Base-by-base conservation (phyloP, 106 monocot species). In the Phalaenopsis aphrodite region DNA sequence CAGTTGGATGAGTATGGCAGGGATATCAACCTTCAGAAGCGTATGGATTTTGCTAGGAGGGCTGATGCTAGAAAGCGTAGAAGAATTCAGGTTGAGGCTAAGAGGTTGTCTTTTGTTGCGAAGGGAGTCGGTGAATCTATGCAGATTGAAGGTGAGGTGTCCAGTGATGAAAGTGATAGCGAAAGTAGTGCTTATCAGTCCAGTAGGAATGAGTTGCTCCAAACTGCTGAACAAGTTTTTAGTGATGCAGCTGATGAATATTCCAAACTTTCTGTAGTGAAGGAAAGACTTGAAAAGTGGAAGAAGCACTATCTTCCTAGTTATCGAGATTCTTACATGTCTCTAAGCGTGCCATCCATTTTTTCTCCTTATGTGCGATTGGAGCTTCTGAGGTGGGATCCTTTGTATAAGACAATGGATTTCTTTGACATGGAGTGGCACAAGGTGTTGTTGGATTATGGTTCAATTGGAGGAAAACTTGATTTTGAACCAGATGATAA, bases 381-480 rank as follows among this genome's bases (percentile, higher is more conserved):
- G 77, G 98, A 99, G 78, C 94, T 99, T 84, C 80, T 99, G 78
- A 89, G 89, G 77, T 99, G 98, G 98, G 94, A 99, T 77, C 92
- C 92, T 55, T 88, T 94, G 15, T 84, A 93, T 67, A 75, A 84
- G 37, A 85, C 83, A 72, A 77, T 83, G 0, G 89, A 93, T 73
- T 99, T 99, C 74, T 76, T 81, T 81, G 90, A 89, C 83, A 99
- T 99, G 98, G 84, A 92, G 56, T 99, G 98, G 98, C 88, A 99
- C 75, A 79, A 84, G 45, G 78, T 86, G 7, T 82, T 99, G 39
- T 94, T 94, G 81, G 86, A 89, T 75, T 98, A 92, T 87, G 94
- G 94, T 19, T 43, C 85, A 45, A 74, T 56, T 55, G 77, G 76
- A 68, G 87, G 83, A 46, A 83, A 83, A 56, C 39, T 36, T 37